These are phyloP conservation scores for Xenoacremonium recifei DNA, from an alignment of 2,329 filamentous ascomycete genomes.

Conservation along the genomic window DNA sequence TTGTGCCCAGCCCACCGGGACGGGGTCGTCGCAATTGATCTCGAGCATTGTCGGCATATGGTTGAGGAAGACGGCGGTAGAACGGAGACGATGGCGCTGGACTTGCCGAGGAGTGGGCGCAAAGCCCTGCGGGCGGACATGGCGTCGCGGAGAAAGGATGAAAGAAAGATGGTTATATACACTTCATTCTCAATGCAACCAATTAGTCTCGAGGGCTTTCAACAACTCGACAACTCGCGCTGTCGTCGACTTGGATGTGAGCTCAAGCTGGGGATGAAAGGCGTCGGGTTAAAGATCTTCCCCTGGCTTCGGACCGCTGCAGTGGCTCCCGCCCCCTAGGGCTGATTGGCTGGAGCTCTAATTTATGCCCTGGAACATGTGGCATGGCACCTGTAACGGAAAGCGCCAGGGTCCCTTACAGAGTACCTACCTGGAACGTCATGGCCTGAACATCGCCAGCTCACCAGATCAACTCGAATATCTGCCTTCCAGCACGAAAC, in stretches of 20 bases:
- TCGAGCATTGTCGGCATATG: conserved; percentile 48
- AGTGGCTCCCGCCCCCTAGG: conserved; percentile 4
- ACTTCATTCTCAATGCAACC: too few species aligned
- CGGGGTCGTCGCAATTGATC: conserved; percentile 46
- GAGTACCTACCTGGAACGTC: conserved; percentile 17
- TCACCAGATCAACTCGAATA: conserved; percentile 11
- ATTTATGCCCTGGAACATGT: conserved; percentile 21
- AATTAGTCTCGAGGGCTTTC: too few species aligned
- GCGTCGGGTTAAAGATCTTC: conserved; percentile 33
- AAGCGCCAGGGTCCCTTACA: too few species aligned
- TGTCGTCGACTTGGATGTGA: too few species aligned
- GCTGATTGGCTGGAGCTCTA: conserved; percentile 14
- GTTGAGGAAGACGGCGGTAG: conserved; percentile 9
- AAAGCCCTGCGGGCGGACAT: conserved; percentile 17
- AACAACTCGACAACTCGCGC: too few species aligned
- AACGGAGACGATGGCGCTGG: conserved; percentile 6
- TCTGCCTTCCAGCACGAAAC: conserved; percentile 9
- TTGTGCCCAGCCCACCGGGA: conserved; percentile 69
- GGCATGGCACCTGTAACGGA: too few species aligned
- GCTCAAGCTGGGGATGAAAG: too few species aligned
- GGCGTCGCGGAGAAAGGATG: not conserved
- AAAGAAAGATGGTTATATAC: too few species aligned
- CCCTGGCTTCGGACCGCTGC: too few species aligned
- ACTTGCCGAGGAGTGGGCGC: conserved; percentile 12
- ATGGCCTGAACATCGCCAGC: conserved; percentile 13